These are phyloP conservation scores for Blastobotrys muscicola DNA, from an alignment of 805 yeast genomes.

Conservation along the genomic window DNA sequence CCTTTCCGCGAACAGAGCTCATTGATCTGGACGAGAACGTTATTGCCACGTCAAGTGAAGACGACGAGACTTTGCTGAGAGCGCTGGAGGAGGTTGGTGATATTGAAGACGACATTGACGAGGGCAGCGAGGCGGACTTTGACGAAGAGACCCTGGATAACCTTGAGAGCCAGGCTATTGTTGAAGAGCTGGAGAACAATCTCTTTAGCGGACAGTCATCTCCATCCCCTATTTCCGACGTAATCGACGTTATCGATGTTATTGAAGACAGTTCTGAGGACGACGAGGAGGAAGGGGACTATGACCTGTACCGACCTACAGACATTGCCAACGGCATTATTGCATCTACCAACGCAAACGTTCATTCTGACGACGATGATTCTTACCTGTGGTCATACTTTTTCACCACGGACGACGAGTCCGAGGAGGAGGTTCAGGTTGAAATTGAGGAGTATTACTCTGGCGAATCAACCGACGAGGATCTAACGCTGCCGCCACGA, in stretches of 20 bases:
- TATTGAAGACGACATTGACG: constrained; percentile 28
- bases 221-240: constrained; percentile 9
- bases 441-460: constrained; percentile 29
- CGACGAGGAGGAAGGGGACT: constrained; percentile 21
- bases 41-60: constrained; percentile 13
- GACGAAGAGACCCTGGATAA: constrained; percentile 28
- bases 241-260: constrained; percentile 17
- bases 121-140: constrained; percentile 31
- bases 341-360: constrained; percentile 3
- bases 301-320: constrained; percentile 19
- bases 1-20: constrained; percentile 42
- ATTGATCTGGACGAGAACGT: constrained; percentile 44
- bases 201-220: constrained; percentile 11
- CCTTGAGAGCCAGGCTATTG: constrained; percentile 33
- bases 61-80: constrained; percentile 15
- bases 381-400: constrained; percentile 68
- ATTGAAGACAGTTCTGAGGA: constrained; percentile 20
- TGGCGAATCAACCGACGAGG: constrained; percentile 94
- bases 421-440: constrained; percentile 18
- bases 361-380: constrained; percentile 47
- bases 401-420: constrained; percentile 38
- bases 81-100: constrained; percentile 25
- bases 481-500: constrained; percentile 67
- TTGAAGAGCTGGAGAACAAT: constrained; percentile 19
- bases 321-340: constrained; percentile 8